These are phyloP conservation scores for Protomyces inouyei DNA, from an alignment of 1,139 yeast genomes.

Conservation along the genomic window DNA sequence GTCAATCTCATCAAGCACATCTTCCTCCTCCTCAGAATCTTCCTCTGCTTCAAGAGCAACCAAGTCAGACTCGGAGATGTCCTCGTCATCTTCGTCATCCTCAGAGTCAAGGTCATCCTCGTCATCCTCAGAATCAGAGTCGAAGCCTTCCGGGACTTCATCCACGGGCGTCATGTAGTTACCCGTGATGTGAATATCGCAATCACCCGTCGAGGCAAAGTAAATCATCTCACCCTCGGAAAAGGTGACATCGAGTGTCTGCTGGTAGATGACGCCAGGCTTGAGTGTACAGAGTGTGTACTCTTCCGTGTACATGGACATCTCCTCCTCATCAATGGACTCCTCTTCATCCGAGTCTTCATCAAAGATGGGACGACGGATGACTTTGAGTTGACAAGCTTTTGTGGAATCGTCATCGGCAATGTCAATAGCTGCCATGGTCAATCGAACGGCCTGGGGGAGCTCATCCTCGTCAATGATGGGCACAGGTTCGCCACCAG, in stretches of 20 bases:
- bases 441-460: constrained; percentile 83
- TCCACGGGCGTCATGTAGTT: constrained; percentile 90
- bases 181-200: constrained; percentile 82
- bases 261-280: constrained; percentile 76
- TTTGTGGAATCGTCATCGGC: constrained; percentile 67
- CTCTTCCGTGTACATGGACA: constrained; percentile 42
- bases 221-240: constrained; percentile 89
- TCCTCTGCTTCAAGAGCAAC: constrained; percentile 28
- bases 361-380: constrained; percentile 46
- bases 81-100: constrained; percentile 69
- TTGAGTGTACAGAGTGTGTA: constrained; percentile 83
- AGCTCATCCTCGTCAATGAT: constrained; percentile 58
- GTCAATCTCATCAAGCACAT: constrained; percentile 47
- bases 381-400: constrained; percentile 81
- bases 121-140: constrained; percentile 52
- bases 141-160: constrained; percentile 34
- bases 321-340: constrained; percentile 46
- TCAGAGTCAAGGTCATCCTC: constrained; percentile 88
- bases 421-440: constrained; percentile 95
- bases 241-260: constrained; percentile 81
- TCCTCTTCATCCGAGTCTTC: constrained; percentile 40
- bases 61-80: constrained; percentile 30
- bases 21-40: constrained; percentile 40
- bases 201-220: constrained; percentile 90
- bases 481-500: constrained; percentile 57